These are phyloP conservation scores for Taiwanofungus camphoratus DNA, from an alignment of 1,284 basidiomycete genomes.

Conservation along the genomic window DNA sequence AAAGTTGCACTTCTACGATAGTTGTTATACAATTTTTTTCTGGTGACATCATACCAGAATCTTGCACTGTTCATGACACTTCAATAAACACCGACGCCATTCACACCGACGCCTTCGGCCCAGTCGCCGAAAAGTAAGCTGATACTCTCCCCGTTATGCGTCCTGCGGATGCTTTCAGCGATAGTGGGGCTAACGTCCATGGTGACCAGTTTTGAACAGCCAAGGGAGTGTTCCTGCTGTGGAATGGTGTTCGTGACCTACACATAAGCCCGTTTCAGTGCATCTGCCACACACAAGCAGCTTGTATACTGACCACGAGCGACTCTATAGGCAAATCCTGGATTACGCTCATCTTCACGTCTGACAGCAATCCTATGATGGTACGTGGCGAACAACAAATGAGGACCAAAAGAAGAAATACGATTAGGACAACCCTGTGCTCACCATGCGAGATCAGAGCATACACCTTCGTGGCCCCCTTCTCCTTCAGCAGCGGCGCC, in stretches of 20 bases:
- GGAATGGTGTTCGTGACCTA: constrained; percentile 78
- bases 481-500: constrained; percentile 79
- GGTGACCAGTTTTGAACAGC: constrained; percentile 60
- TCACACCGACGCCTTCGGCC: constrained; percentile 32
- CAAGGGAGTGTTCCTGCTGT: constrained; percentile 49
- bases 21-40: too few species aligned
- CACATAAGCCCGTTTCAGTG: constrained; percentile 33
- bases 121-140: constrained; percentile 79
- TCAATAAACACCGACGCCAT: constrained; percentile 21
- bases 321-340: constrained; percentile 78
- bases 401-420: constrained; percentile 7
- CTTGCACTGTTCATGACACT: too few species aligned
- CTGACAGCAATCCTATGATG: constrained; percentile 76
- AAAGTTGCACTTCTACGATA: too few species aligned
- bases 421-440: constrained; percentile 17
- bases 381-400: constrained; percentile 7
- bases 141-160: constrained; percentile 94
- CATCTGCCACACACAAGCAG: constrained; percentile 23
- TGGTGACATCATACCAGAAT: too few species aligned
- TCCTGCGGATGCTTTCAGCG: constrained; percentile 93
- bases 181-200: constrained; percentile 90
- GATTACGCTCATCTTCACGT: constrained; percentile 75
- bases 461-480: constrained; percentile 85
- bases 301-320: constrained; percentile 59
- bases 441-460: constrained; percentile 90